A percentile compares a stretch with the other conserved stretches of the same genome.
Evolutionary conservation across 2,329 filamentous ascomycete species (phyloP).

Genomic region (Fusarium sp.): DNA sequence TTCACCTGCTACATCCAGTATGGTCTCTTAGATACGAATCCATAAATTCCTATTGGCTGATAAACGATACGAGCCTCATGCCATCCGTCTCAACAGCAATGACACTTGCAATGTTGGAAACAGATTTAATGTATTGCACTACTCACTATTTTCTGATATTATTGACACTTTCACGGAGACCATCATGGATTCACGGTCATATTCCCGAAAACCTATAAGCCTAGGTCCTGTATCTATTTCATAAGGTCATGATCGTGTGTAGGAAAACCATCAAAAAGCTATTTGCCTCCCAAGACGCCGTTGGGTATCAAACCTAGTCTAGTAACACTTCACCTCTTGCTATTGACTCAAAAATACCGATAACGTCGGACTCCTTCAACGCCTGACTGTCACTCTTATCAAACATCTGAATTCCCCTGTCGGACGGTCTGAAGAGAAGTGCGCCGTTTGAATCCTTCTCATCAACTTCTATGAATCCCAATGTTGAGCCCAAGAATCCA

Average conservation of each 20-base stretch:
- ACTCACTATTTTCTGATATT: no score
- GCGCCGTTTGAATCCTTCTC: constrained; percentile 26
- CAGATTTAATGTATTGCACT: no score
- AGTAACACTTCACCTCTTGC: constrained; percentile 4
- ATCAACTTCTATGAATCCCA: constrained; percentile 19
- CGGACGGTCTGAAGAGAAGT: constrained; percentile 30
- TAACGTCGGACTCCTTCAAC: constrained; percentile 16
- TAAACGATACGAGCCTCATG: no score
- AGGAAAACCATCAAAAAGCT: constrained; percentile 1
- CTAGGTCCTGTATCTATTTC: neutral
- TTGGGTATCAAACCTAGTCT: constrained; percentile 25
- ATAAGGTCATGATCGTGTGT: neutral
- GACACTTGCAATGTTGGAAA: no score
- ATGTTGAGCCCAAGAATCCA: constrained; percentile 7
- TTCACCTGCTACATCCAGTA: no score
- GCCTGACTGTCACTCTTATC: constrained; percentile 17
- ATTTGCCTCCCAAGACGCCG: constrained; percentile 12
- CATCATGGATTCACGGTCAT: neutral
- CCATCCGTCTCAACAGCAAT: no score
- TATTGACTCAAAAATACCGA: constrained; percentile 3
- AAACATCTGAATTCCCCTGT: constrained; percentile 38
- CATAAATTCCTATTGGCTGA: no score
- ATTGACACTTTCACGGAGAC: no score
- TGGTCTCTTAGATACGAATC: no score
- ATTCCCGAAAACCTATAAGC: neutral